A percentile compares a stretch with the other conserved stretches of the same genome.
Conservation (phyloP, 129 eudicot species). For the sunflower (Helianthus annuus) region DNA sequence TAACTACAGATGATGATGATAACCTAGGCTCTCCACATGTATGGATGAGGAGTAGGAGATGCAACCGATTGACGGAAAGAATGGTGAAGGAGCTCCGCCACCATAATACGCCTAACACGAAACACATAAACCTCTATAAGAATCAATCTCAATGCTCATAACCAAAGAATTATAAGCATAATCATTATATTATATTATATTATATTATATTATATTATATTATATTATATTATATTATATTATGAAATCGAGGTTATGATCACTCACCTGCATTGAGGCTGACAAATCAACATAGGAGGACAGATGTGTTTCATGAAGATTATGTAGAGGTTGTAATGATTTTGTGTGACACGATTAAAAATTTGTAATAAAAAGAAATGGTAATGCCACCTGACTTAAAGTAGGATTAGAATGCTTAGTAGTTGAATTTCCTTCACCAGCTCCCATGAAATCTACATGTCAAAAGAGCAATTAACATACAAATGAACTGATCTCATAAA, state of each 20-base stretch:
- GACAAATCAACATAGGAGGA: slow-evolving; percentile 86
- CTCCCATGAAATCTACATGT: slow-evolving; percentile 49
- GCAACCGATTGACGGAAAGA: slow-evolving; percentile 80
- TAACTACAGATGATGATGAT: not conserved
- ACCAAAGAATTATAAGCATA: slow-evolving; percentile 2
- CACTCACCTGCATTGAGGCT: slow-evolving; percentile 83
- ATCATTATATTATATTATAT: not conserved
- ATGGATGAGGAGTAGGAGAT: slow-evolving; percentile 93
- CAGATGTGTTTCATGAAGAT: slow-evolving; percentile 62
- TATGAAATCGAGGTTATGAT: not conserved
- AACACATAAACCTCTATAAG: slow-evolving; percentile 5
- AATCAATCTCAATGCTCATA: slow-evolving; percentile 6
- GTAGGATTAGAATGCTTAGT: slow-evolving; percentile 59
- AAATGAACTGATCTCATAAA: too few species aligned
- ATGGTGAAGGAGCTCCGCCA: slow-evolving; percentile 81
- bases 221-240: not conserved
- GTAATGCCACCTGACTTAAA: slow-evolving; percentile 53
- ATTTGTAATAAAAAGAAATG: not conserved
- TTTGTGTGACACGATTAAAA: not conserved
- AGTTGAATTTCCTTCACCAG: slow-evolving; percentile 71
- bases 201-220: too few species aligned
- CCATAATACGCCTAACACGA: slow-evolving; percentile 78
- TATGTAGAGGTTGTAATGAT: not conserved
- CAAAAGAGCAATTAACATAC: not conserved
- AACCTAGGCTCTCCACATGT: slow-evolving; percentile 95